Conservation (phyloP, 345 rosid genomes). For the Sapria himalayana region DNA sequence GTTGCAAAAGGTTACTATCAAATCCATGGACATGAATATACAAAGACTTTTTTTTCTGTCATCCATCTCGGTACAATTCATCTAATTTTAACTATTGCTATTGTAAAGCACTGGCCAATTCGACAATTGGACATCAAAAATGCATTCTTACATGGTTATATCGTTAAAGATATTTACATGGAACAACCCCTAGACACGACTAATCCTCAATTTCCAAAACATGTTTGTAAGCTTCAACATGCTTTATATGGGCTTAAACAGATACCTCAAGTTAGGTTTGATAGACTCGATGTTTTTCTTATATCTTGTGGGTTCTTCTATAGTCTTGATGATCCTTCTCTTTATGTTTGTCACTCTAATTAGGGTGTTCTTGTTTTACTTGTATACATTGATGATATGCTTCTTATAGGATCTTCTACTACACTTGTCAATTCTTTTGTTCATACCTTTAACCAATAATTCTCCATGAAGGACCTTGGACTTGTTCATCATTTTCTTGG, state of each 20-base stretch:
- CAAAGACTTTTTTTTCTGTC: too few relatives aligned
- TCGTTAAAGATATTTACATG: slow-evolving; percentile 2
- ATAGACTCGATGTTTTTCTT: slow-evolving; percentile 2
- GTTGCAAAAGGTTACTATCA: background rate
- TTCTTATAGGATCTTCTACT: too few relatives aligned
- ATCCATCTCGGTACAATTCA: too few relatives aligned
- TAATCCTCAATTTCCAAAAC: background rate
- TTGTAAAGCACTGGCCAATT: too few relatives aligned
- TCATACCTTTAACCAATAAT: too few relatives aligned
- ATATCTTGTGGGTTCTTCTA: background rate
- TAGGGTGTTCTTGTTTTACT: background rate
- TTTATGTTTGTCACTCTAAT: background rate
- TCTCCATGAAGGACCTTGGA: too few relatives aligned
- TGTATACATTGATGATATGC: too few relatives aligned
- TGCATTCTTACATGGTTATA: background rate
- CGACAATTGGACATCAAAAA: too few relatives aligned
- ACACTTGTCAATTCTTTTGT: too few relatives aligned
- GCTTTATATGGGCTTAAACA: background rate
- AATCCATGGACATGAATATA: background rate
- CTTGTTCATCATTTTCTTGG: too few relatives aligned
- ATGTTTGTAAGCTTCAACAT: slow-evolving; percentile 2
- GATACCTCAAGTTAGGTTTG: background rate
- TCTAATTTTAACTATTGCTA: too few relatives aligned
- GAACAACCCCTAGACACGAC: background rate
- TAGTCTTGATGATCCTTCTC: background rate